Base-by-base conservation (phyloP, 225 moss, liverwort and hornwort genomes). In the Marchantia paleacea region DNA sequence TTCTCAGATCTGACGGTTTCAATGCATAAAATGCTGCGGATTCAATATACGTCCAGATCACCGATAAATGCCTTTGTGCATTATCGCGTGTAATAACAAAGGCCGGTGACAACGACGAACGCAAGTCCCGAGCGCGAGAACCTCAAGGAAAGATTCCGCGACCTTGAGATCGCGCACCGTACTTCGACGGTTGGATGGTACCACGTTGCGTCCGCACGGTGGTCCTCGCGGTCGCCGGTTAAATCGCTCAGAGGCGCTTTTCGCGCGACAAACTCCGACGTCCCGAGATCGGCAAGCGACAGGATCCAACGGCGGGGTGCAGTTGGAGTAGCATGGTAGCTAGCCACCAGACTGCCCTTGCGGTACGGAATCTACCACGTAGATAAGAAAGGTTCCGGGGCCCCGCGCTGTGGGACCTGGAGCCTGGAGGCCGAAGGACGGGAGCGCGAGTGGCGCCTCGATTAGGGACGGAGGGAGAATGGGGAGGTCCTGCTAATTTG, bases 381-480 rank as follows among this genome's bases (percentile, higher is more conserved):
- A 74, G n/a, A n/a, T n/a, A 5, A 11, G 51, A 47, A 39, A 24
- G 49, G 48, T 8, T n/a, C 50, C 39, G 78, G 78, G 64, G 30
- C 9, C 14, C 20, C 10, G 10, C 16, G 10, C 15, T 66, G 60
- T 74, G 74, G 74, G 74, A 52, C 74, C 74, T 75, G 58, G 39
- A 39, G 48, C 19, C 70, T 75, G 55, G 55, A 58, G 57, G 55
- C 15, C 25, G 75, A 57, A 19, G 60, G 76, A 20, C 12, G 16
- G 65, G n/a, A 28, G 65, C 78, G 78, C 16, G 64, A 65, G 65
- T 24, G 50, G 64, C 65, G 78, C 78, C 78, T 78, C 49, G 64
- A 49, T 78, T 65, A 65, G 50, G 50, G 78, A 78, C 63, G 63
- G 78, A 7, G n/a, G 39, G 29, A 55, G 75, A 75, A 76, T 76